phyloP scores from a whole-genome alignment of 1,284 basidiomycete genomes.

The Salmacisia buchloeana region DNA sequence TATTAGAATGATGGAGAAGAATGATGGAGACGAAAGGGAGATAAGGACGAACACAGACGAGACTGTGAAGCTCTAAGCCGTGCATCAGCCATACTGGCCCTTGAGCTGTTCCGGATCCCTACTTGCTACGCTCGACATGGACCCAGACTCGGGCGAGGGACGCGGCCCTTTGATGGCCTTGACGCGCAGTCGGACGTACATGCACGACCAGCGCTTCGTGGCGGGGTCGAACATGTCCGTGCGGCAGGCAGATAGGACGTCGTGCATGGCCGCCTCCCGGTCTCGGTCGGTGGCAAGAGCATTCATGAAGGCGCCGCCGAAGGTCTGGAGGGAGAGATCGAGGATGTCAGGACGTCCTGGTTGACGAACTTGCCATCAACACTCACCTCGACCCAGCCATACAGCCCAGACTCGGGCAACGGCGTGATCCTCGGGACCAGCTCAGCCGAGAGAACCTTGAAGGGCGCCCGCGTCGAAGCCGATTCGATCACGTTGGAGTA shows the following conservation, averaged over 20 bases:
- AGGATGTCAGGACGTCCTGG: background rate
- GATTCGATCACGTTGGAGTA: slow-evolving; percentile 12
- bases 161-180: slow-evolving; percentile 6
- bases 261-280: slow-evolving; percentile 4
- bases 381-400: slow-evolving; percentile 11
- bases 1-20: too few relatives aligned
- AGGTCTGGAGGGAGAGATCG: slow-evolving; percentile 8
- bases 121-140: too few relatives aligned
- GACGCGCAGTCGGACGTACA: slow-evolving; percentile 12
- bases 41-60: too few relatives aligned
- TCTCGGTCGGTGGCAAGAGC: slow-evolving; percentile 9
- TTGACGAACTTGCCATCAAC: background rate
- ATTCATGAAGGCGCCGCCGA: slow-evolving; percentile 17
- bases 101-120: too few relatives aligned
- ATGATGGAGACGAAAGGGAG: too few relatives aligned
- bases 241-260: slow-evolving; percentile 8
- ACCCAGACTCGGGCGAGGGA: too few relatives aligned
- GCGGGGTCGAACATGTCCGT: slow-evolving; percentile 16
- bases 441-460: slow-evolving; percentile 6
- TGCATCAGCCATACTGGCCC: too few relatives aligned
- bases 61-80: too few relatives aligned
- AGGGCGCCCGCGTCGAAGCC: background rate
- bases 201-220: slow-evolving; percentile 12
- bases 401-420: slow-evolving; percentile 9
- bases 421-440: slow-evolving; percentile 15